Percentiles rank a stretch among this genome's conserved stretches.
phyloP scores from a whole-genome alignment of 2,329 filamentous ascomycete genomes.

The Trichoderma sp. region DNA sequence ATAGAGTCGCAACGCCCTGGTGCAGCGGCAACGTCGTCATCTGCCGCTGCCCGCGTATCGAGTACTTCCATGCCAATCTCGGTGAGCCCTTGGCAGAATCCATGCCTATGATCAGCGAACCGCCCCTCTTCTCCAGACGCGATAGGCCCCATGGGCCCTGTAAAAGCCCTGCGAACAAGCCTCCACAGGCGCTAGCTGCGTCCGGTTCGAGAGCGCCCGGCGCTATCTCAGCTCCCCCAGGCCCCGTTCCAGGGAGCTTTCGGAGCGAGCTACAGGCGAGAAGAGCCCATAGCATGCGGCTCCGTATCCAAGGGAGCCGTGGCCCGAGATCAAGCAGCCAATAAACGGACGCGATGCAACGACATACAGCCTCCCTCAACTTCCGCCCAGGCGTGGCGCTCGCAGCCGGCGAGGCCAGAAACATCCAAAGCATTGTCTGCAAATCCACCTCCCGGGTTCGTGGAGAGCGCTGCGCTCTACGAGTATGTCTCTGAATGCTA shows the following conservation, averaged over 20 bases:
- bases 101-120: constrained; percentile 9
- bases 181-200: background rate
- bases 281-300: constrained; percentile 4
- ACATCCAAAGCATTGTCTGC: background rate
- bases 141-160: background rate
- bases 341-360: constrained; percentile 3
- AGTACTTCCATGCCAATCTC: constrained; percentile 9
- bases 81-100: background rate
- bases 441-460: background rate
- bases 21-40: background rate
- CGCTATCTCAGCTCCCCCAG: background rate
- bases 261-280: constrained; percentile 3
- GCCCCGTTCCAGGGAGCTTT: background rate
- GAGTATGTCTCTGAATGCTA: background rate
- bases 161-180: constrained; percentile 10
- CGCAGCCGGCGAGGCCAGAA: constrained; percentile 2
- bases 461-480: background rate
- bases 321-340: background rate
- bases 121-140: constrained; percentile 10
- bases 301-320: background rate
- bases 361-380: background rate
- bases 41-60: background rate
- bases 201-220: background rate
- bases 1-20: background rate
- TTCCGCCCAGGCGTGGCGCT: background rate